Evolutionary conservation across 768 basidiomycete genomes (phyloP).

Genomic region (Hericium alpestre): DNA sequence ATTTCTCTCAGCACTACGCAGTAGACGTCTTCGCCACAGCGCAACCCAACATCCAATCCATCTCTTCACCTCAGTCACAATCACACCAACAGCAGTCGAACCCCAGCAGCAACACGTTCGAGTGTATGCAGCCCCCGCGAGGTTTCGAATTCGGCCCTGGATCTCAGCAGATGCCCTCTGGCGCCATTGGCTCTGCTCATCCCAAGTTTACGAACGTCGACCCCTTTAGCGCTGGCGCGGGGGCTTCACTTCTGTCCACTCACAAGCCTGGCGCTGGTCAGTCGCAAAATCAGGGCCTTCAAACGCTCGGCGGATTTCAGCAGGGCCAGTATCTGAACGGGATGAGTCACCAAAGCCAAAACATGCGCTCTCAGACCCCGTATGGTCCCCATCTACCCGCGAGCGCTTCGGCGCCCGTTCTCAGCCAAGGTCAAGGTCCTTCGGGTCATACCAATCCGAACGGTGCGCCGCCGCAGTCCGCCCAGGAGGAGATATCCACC

Average conservation of each 20-base stretch:
- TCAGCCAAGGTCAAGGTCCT: constrained; percentile 11
- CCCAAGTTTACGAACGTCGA: constrained; percentile 8
- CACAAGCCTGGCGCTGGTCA: constrained; percentile 10
- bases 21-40: constrained; percentile 12
- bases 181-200: constrained; percentile 5
- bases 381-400: constrained; percentile 60
- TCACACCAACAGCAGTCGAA: constrained; percentile 8
- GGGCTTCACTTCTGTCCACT: not conserved
- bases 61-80: constrained; percentile 7
- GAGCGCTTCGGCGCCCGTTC: constrained; percentile 22
- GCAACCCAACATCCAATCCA: constrained; percentile 3
- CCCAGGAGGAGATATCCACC: constrained; percentile 85
- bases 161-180: constrained; percentile 2
- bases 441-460: constrained; percentile 16
- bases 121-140: constrained; percentile 6
- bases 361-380: constrained; percentile 60
- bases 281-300: constrained; percentile 25
- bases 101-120: constrained; percentile 3
- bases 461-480: constrained; percentile 17
- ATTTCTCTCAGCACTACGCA: constrained; percentile 12
- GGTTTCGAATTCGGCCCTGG: constrained; percentile 8
- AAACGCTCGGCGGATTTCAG: constrained; percentile 23
- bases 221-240: constrained; percentile 8
- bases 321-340: constrained; percentile 29
- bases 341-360: constrained; percentile 17